These are phyloP conservation scores for Thecaphora thlaspeos DNA, from an alignment of 1,284 basidiomycete genomes.

Conservation along the genomic window DNA sequence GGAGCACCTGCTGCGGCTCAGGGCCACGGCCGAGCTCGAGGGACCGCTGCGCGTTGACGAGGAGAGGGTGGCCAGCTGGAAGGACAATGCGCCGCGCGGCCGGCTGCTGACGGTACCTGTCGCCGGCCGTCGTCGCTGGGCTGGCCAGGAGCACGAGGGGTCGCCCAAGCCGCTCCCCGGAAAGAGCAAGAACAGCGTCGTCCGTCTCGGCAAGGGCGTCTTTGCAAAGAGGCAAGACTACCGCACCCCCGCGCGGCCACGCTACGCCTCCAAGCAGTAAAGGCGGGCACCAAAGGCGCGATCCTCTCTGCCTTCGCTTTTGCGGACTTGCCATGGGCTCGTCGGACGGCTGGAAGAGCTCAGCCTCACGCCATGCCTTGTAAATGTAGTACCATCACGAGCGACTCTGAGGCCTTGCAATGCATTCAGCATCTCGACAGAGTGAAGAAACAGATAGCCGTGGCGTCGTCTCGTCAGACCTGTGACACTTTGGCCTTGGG, in stretches of 20 bases:
- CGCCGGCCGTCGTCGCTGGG: constrained; percentile 24
- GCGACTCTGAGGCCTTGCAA: too few species aligned
- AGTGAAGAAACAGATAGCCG: too few species aligned
- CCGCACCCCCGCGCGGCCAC: constrained; percentile 3
- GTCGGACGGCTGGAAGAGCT: too few species aligned
- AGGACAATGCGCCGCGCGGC: constrained; percentile 31
- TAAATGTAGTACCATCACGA: too few species aligned
- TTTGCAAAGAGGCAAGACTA: constrained; percentile 49
- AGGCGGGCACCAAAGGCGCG: too few species aligned
- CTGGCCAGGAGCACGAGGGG: constrained; percentile 22
- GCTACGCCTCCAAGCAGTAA: too few species aligned
- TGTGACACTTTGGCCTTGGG: too few species aligned
- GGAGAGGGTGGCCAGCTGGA: constrained; percentile 14
- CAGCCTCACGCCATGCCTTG: too few species aligned
- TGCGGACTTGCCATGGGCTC: too few species aligned
- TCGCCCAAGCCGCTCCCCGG: constrained; percentile 28
- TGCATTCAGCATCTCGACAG: too few species aligned
- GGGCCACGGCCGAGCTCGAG: constrained; percentile 37
- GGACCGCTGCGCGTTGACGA: constrained; percentile 37
- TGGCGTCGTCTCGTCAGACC: too few species aligned
- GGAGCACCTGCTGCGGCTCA: constrained; percentile 40
- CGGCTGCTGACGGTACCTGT: constrained; percentile 38
- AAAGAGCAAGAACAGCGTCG: constrained; percentile 42
- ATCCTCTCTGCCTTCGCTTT: too few species aligned
- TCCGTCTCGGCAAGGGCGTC: constrained; percentile 50